These are phyloP conservation scores for Singerocomus inundabilis DNA, from an alignment of 1,284 basidiomycete species.

Conservation along the genomic window DNA sequence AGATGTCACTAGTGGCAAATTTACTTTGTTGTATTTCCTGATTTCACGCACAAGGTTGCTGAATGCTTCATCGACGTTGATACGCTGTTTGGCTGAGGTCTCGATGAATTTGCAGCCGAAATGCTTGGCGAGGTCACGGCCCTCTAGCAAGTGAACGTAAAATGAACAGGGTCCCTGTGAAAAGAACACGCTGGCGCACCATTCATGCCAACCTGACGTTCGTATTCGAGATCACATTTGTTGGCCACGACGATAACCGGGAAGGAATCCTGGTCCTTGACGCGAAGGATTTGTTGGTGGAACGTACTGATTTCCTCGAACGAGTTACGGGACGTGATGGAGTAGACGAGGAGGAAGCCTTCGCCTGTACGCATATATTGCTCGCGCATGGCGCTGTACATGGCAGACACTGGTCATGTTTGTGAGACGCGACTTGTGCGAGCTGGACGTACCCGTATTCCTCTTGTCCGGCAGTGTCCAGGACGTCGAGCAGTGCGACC, in stretches of 20 bases:
- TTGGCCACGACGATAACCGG: slow-evolving; percentile 98
- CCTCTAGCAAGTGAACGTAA: slow-evolving; percentile 61
- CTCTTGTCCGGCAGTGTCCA: slow-evolving; percentile 99
- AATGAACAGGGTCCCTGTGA: neutral
- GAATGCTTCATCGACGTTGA: slow-evolving; percentile 99
- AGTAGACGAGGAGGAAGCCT: slow-evolving; percentile 98
- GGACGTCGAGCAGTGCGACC: slow-evolving; percentile 93
- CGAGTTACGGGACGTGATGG: slow-evolving; percentile 96
- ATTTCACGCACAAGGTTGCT: slow-evolving; percentile 96
- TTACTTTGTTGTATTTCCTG: slow-evolving; percentile 90
- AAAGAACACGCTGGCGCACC: slow-evolving; percentile 49
- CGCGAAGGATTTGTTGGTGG: slow-evolving; percentile 95
- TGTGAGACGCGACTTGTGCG: neutral
- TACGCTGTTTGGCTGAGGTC: slow-evolving; percentile 97
- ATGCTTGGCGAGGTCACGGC: slow-evolving; percentile 93
- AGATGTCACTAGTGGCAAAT: neutral
- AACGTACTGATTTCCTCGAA: slow-evolving; percentile 98
- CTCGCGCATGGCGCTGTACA: slow-evolving; percentile 87
- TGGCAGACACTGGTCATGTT: neutral
- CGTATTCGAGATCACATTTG: slow-evolving; percentile 98
- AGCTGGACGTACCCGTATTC: slow-evolving; percentile 84
- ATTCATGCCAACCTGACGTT: slow-evolving; percentile 95
- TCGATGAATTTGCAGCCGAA: slow-evolving; percentile 98
- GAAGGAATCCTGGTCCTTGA: slow-evolving; percentile 98
- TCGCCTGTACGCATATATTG: slow-evolving; percentile 98